phyloP scores from a whole-genome alignment of 1,284 basidiomycete species.

The Ganoderma lucidum region DNA sequence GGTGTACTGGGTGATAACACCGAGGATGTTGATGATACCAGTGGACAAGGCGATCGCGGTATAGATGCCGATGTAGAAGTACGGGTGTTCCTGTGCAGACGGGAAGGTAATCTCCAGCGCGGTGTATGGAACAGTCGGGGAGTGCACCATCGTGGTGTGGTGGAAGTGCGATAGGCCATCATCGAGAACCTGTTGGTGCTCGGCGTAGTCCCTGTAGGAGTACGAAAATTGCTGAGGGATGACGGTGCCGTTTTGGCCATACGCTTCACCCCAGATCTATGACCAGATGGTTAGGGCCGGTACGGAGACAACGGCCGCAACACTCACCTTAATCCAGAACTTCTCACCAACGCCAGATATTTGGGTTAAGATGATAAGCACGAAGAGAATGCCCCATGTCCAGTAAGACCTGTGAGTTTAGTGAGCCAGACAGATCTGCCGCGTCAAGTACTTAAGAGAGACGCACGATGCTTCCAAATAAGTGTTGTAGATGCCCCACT shows the following conservation, averaged over 20 bases:
- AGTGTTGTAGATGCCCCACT: constrained; percentile 81
- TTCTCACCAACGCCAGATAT: constrained; percentile 64
- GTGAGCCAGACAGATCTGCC: constrained; percentile 1
- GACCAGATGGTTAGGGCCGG: background rate
- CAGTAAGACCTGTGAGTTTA: constrained; percentile 61
- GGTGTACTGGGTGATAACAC: constrained; percentile 62
- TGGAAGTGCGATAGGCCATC: constrained; percentile 47
- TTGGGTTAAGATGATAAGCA: constrained; percentile 60
- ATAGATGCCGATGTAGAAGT: constrained; percentile 73
- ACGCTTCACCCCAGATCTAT: constrained; percentile 71
- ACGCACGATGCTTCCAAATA: constrained; percentile 75
- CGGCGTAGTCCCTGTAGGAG: constrained; percentile 42
- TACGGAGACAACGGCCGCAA: background rate
- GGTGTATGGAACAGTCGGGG: constrained; percentile 34
- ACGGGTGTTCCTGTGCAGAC: constrained; percentile 58
- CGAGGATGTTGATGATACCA: constrained; percentile 54
- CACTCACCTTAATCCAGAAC: constrained; percentile 76
- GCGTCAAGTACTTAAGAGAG: background rate
- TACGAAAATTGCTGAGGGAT: constrained; percentile 31
- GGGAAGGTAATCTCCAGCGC: constrained; percentile 50
- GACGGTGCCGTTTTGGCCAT: constrained; percentile 40
- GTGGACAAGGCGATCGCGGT: constrained; percentile 60
- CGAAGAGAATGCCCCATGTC: constrained; percentile 61
- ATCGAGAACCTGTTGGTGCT: constrained; percentile 47
- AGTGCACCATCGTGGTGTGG: constrained; percentile 40